A percentile compares a stretch with the other conserved stretches of the same genome.
Conservation (phyloP, 768 basidiomycete species). For the Tricholoma hemisulphureum region DNA sequence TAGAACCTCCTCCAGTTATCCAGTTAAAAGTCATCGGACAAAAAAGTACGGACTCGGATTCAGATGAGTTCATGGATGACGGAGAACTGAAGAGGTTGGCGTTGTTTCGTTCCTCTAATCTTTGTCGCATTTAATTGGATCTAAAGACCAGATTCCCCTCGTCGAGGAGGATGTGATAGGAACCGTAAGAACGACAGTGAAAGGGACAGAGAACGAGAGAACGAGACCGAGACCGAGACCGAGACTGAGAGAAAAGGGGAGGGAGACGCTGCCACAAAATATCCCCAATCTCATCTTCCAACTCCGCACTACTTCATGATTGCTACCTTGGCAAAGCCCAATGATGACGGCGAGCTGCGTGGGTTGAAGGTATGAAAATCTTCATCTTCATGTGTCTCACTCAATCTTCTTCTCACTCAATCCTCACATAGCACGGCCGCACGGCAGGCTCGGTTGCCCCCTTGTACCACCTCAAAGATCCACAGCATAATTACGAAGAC, state of each 20-base stretch:
- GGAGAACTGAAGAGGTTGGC: neutral
- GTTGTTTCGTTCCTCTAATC: neutral
- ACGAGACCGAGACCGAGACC: constrained; percentile 11
- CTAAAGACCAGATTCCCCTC: neutral
- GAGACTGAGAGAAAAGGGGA: constrained; percentile 18
- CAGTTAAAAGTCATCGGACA: constrained; percentile 73
- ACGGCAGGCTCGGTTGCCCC: constrained; percentile 91
- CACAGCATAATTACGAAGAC: constrained; percentile 55
- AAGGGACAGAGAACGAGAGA: constrained; percentile 12
- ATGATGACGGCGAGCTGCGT: constrained; percentile 86
- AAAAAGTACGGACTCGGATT: constrained; percentile 2
- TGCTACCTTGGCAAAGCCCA: constrained; percentile 84
- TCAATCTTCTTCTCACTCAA: neutral
- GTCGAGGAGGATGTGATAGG: neutral
- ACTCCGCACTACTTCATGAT: constrained; percentile 98
- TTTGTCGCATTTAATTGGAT: no score
- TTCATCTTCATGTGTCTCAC: neutral
- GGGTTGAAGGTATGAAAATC: constrained; percentile 58
- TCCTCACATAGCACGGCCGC: constrained; percentile 66
- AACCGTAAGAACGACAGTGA: constrained; percentile 1
- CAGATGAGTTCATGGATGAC: constrained; percentile 1
- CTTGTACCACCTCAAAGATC: constrained; percentile 87
- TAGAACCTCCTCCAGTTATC: constrained; percentile 98
- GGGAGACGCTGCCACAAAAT: constrained; percentile 31
- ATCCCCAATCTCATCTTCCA: constrained; percentile 69